Base-by-base conservation (phyloP, 2,329 filamentous ascomycete species). In the Tothia fuscella region DNA sequence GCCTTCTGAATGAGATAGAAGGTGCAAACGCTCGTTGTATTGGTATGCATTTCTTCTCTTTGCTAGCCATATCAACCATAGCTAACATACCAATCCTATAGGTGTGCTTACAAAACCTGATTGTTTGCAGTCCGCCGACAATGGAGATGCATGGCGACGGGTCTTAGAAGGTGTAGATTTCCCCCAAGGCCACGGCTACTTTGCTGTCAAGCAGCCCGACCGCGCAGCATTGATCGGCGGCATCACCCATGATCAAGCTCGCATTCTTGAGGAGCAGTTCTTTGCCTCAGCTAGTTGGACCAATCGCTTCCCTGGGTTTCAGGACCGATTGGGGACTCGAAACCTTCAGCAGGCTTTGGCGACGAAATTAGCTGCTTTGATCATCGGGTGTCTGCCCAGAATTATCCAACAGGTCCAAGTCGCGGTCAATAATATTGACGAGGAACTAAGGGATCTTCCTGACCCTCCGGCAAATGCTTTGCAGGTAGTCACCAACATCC, bases 31-130 rank as follows among this genome's bases (percentile, higher is more conserved):
- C 31, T 6, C 58, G 66, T 26, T 28, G n/a, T n/a, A n/a, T n/a
- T n/a, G n/a, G n/a, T n/a, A n/a, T n/a, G n/a, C n/a, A n/a, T n/a
- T n/a, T n/a, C n/a, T n/a, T n/a, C n/a, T n/a, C n/a, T n/a, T n/a
- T n/a, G n/a, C n/a, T n/a, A n/a, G n/a, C n/a, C n/a, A n/a, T n/a
- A n/a, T n/a, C n/a, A n/a, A n/a, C n/a, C n/a, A n/a, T 13, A n/a
- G n/a, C n/a, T n/a, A n/a, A n/a, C n/a, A n/a, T n/a, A n/a, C n/a
- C n/a, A n/a, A n/a, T n/a, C n/a, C 3, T 1, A 68, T 83, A 41
- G 84, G 84, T 0, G 82, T 93, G 0, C 68, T 94, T 13, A 94
- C 87, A 0, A 94, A 93, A 52, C 86, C 87, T 0, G 88, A 94
- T 47, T 70, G 82, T 0, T 60, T 87, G 0, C 71, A 76, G 0